Conservation (phyloP, 345 rosid genomes). For the Brassica carinata region DNA sequence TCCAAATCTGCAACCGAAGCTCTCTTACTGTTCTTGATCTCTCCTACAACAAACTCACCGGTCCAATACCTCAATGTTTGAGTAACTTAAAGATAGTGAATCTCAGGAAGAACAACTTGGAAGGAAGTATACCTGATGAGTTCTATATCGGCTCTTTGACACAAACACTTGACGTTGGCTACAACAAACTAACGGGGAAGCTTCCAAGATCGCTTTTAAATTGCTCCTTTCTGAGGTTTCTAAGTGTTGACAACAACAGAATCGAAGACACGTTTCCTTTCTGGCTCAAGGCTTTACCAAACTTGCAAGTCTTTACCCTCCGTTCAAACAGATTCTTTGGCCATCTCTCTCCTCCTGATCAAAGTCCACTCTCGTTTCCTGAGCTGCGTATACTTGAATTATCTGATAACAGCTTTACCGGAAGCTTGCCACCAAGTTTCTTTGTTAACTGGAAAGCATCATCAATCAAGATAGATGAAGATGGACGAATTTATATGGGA, state of each 20-base stretch:
- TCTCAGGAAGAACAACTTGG: constrained; percentile 30
- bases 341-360: constrained; percentile 1
- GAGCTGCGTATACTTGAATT: constrained; percentile 2
- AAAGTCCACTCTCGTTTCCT: constrained; percentile 3
- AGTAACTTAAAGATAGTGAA: neutral
- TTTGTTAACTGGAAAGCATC: constrained; percentile 13
- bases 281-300: constrained; percentile 23
- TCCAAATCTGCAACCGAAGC: neutral
- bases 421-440: neutral
- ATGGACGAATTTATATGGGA: constrained; percentile 19
- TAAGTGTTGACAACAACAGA: constrained; percentile 13
- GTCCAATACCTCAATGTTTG: constrained; percentile 22
- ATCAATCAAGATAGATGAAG: neutral
- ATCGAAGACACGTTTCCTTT: constrained; percentile 28
- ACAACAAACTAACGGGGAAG: constrained; percentile 1
- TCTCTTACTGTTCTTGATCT: neutral
- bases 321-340: constrained; percentile 32
- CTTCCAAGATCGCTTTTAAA: constrained; percentile 33
- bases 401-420: constrained; percentile 5
- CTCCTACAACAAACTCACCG: constrained; percentile 14
- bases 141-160: neutral
- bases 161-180: constrained; percentile 15
- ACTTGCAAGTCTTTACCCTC: constrained; percentile 1
- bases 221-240: constrained; percentile 6
- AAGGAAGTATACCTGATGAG: constrained; percentile 4